phyloP scores from a whole-genome alignment of 257 asterid species.

The Primulina huaijiensis region DNA sequence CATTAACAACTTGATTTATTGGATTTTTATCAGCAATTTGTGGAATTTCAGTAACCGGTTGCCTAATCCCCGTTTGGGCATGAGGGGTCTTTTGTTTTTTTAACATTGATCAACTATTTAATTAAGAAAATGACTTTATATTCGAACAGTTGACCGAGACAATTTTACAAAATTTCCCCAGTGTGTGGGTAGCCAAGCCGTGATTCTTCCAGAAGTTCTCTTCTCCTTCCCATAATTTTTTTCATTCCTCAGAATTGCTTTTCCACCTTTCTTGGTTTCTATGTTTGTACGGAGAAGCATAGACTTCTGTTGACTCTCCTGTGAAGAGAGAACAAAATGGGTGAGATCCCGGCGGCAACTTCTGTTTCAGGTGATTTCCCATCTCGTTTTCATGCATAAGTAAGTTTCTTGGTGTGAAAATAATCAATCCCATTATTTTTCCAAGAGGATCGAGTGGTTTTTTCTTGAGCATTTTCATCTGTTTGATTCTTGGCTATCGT shows the following conservation, averaged over 20 bases:
- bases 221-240: too few species aligned
- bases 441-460: background rate
- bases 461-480: conserved; percentile 3
- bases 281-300: background rate
- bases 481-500: conserved; percentile 22
- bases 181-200: too few species aligned
- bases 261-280: background rate
- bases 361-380: conserved; percentile 31
- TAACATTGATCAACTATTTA: too few species aligned
- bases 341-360: conserved; percentile 32
- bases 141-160: too few species aligned
- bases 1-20: too few species aligned
- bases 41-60: too few species aligned
- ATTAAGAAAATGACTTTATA: too few species aligned
- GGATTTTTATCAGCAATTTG: too few species aligned
- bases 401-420: background rate
- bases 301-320: conserved; percentile 27
- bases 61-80: too few species aligned
- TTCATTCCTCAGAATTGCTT: background rate
- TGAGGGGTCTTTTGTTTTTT: too few species aligned
- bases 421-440: background rate
- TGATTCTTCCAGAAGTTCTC: too few species aligned
- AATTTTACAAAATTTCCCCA: too few species aligned
- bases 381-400: background rate
- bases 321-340: background rate